Percentiles rank a stretch among this genome's conserved stretches.
These are phyloP conservation scores for Russula virescens DNA, from an alignment of 768 basidiomycete species.

Conservation along the genomic window DNA sequence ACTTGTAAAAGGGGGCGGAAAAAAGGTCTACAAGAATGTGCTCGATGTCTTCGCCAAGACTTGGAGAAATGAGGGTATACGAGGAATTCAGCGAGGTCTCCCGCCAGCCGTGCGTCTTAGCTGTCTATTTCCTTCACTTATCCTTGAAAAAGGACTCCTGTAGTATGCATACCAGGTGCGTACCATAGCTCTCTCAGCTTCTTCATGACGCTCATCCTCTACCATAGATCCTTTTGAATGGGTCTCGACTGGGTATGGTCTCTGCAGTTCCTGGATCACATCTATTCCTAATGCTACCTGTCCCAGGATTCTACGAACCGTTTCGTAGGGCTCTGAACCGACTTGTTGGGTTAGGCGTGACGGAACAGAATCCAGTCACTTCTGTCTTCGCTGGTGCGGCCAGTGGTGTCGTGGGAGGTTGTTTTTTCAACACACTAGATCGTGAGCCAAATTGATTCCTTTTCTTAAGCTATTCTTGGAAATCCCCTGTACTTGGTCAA, in stretches of 20 bases:
- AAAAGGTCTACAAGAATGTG: conserved; percentile 85
- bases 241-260: conserved; percentile 71
- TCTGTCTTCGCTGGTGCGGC: conserved; percentile 82
- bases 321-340: conserved; percentile 68
- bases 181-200: not conserved
- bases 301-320: conserved; percentile 92
- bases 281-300: not conserved
- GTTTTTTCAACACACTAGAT: not conserved
- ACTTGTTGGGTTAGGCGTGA: conserved; percentile 54
- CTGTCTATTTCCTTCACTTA: not conserved
- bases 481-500: conserved; percentile 95
- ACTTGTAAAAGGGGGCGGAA: conserved; percentile 63
- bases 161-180: conserved; percentile 91
- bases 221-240: conserved; percentile 88
- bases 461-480: conserved; percentile 56
- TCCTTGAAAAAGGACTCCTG: conserved; percentile 11
- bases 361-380: conserved; percentile 65
- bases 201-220: not conserved
- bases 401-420: conserved; percentile 90
- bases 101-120: conserved; percentile 69
- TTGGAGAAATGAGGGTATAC: conserved; percentile 81
- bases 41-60: conserved; percentile 84
- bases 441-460: not conserved
- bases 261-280: conserved; percentile 7
- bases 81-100: conserved; percentile 91